Base-by-base conservation (phyloP, 306 rosid genomes). In the Medicago truncatula region DNA sequence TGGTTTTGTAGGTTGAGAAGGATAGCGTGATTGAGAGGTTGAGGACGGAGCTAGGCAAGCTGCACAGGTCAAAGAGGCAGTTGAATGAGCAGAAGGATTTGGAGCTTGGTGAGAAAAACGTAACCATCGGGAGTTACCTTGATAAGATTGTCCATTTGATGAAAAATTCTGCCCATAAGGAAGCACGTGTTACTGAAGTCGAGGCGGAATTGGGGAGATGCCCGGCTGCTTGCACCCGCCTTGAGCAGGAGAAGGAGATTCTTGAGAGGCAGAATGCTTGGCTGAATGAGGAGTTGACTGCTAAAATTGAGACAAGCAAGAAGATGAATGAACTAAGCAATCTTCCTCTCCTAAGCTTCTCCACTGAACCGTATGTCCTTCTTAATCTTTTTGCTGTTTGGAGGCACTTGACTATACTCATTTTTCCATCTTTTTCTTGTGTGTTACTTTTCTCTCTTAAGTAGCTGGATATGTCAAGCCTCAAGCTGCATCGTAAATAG, bases 201-300 rank as follows among this genome's bases (percentile, higher is more conserved):
- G 96, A 92, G 82, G 90, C 97, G 1, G 92, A 92, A 76, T 77
- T 88, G 83, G 88, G 71, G 5, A 89, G 93, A 34, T 81, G 84
- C 54, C 83, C 84, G 67, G 90, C 91, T 80, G 82, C 89, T 18
- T 85, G 88, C 46, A 52, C 88, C 72, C 97, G 92, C 68, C 84
- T 88, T 16, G 79, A 85, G n/a, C 97, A 95, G 99, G 99, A 95
- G 89, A 95, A 95, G 76, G 97, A 92, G 80, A 93, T 95, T 59
- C 69, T 89, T 49, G 90, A 95, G 87, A 90, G 87, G 82, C 98
- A 95, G 74, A 95, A 87, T 76, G 79, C 73, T 17, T 95, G 93
- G 96, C 93, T 95, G 69, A 87, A 90, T 43, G 92, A 95, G 65
- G 97, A 92, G 86, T 80, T 95, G 80, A 86, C 87, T 17, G 73